phyloP scores from a whole-genome alignment of 1,284 basidiomycete genomes.

The Pisolithus thermaeus region DNA sequence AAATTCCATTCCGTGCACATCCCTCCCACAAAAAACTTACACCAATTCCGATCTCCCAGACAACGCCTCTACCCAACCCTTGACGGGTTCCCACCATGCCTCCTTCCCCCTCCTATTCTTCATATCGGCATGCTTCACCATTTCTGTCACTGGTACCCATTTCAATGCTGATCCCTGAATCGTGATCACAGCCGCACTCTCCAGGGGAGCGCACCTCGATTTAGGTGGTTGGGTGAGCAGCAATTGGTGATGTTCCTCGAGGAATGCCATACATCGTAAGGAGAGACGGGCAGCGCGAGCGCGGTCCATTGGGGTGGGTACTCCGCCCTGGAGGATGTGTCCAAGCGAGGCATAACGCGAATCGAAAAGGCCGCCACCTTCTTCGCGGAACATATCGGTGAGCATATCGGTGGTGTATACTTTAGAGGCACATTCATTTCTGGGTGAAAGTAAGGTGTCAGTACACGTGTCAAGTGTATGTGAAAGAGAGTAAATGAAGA shows the following conservation, averaged over 20 bases:
- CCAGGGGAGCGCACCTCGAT: constrained; percentile 46
- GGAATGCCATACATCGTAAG: constrained; percentile 90
- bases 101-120: constrained; percentile 78
- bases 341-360: constrained; percentile 91
- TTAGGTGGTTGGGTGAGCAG: constrained; percentile 44
- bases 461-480: too few relatives aligned
- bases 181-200: constrained; percentile 87
- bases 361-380: constrained; percentile 90
- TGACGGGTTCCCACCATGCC: constrained; percentile 77
- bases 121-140: constrained; percentile 87
- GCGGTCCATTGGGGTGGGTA: constrained; percentile 92
- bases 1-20: too few relatives aligned
- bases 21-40: neutral
- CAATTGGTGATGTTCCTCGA: constrained; percentile 73
- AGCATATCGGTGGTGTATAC: constrained; percentile 93
- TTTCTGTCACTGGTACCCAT: constrained; percentile 82
- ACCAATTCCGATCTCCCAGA: constrained; percentile 54
- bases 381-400: constrained; percentile 92
- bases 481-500: neutral
- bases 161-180: constrained; percentile 77
- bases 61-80: constrained; percentile 68
- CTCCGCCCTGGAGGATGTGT: constrained; percentile 93
- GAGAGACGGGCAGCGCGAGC: constrained; percentile 87
- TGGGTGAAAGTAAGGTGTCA: constrained; percentile 26
- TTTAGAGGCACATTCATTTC: constrained; percentile 81